Evolutionary conservation across 2,329 filamentous ascomycete genomes (phyloP), one percentile per base, ranked within the genome.

Genomic region (Colletotrichum lentis): DNA sequence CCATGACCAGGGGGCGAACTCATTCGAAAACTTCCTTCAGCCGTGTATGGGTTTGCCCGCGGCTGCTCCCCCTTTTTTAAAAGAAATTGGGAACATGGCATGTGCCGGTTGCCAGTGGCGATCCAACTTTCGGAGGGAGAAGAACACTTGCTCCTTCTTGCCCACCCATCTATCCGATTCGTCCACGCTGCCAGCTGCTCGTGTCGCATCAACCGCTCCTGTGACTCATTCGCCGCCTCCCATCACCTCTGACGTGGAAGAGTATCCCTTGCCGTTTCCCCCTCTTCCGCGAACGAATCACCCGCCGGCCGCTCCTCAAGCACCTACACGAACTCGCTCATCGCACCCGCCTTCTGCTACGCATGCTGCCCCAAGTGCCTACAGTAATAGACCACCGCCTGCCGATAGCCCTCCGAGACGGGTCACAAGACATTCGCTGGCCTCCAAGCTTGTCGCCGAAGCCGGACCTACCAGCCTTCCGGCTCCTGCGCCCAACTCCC

Each of bases 71-170:
- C 10, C 39, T 0, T 53, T 62, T 3, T 70, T 73, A 1, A 72
- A 71, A 22, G 39, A 58, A 8, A 55, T 71, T 1, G 75, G 72
- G 69, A 44, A 52, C 55, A 5, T 55, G 8, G 71, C 73, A 5
- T 80, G 78, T 64, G 75, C 77, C 0, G 73, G 76, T 3, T 78
- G 76, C 49, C 73, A 67, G 41, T 80, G 79, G 65, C 75, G 69
- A 37, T 67, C 70, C 7, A 66, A 74, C 37, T 57, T 73, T 2
- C 72, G 74, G 6, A 71, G 75, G 5, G 71, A 68, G 4, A 65
- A 63, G 1, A 77, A 74, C 44, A 46, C 58, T 14, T 79, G 77
- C 61, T 72, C 73, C 44, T 77, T 74, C 73, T 53, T 60, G 35
- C 41, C 10, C 5, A 20, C 31, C 5, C 10, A 16, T 20, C 4